Conservation (phyloP, 768 basidiomycete species). For the Dioszegia hungarica region DNA sequence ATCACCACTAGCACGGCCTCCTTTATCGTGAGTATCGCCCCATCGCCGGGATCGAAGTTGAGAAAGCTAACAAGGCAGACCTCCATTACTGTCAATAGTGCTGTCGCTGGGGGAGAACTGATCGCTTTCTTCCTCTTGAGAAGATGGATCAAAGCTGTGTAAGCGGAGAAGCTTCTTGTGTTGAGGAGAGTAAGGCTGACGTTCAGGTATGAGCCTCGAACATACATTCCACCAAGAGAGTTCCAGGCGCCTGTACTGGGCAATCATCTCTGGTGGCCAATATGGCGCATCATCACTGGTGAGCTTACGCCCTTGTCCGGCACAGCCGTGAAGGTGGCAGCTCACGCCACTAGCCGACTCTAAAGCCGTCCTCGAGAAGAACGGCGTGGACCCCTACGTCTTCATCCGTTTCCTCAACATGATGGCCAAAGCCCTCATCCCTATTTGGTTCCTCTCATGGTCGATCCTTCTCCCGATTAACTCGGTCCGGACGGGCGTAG, state of each 20-base stretch:
- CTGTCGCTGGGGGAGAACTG: constrained; percentile 58
- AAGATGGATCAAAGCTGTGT: constrained; percentile 79
- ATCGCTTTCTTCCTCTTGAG: constrained; percentile 74
- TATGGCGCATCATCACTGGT: constrained; percentile 36
- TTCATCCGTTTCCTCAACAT: constrained; percentile 84
- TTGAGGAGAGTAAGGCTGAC: background rate
- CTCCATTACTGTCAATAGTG: constrained; percentile 75
- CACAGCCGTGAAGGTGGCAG: too few species aligned
- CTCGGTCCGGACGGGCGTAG: constrained; percentile 54
- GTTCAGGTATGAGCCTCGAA: constrained; percentile 61
- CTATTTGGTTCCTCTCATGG: constrained; percentile 92
- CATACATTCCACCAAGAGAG: constrained; percentile 59
- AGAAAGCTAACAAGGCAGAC: too few species aligned
- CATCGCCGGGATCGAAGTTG: too few species aligned
- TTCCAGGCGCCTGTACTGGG: constrained; percentile 46
- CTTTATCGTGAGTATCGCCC: too few species aligned
- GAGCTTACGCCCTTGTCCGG: constrained; percentile 6
- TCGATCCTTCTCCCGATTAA: constrained; percentile 72
- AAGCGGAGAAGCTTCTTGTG: constrained; percentile 43
- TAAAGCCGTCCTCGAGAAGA: constrained; percentile 37
- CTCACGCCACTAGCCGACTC: constrained; percentile 58
- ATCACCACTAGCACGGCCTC: too few species aligned
- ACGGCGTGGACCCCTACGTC: constrained; percentile 72
- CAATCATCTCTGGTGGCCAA: constrained; percentile 19
- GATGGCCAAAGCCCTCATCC: constrained; percentile 74